A percentile compares a stretch with the other conserved stretches of the same genome.
phyloP scores from a whole-genome alignment of 2,329 filamentous ascomycete genomes.

The Lecanicillium sp. region DNA sequence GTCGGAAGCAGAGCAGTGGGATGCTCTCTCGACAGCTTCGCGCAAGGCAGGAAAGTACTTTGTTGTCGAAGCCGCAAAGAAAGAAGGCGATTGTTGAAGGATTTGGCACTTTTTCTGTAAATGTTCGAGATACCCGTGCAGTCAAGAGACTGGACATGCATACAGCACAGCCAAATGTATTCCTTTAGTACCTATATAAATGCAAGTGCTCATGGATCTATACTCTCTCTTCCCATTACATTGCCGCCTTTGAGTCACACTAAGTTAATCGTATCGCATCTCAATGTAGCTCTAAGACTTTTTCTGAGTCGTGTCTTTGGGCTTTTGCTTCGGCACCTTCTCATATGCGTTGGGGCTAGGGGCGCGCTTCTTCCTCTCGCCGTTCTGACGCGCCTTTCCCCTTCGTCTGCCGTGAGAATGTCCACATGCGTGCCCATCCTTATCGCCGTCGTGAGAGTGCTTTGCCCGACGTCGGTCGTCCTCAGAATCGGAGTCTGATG shows the following conservation, averaged over 20 bases:
- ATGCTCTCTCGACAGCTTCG: conserved; percentile 59
- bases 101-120: too few relatives aligned
- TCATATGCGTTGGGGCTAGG: conserved; percentile 79
- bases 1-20: conserved; percentile 54
- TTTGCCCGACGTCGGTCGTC: conserved; percentile 19
- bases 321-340: conserved; percentile 50
- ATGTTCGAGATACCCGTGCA: too few relatives aligned
- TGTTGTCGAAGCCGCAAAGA: conserved; percentile 59
- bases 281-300: conserved; percentile 14
- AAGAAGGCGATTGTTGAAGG: conserved; percentile 6
- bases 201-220: background rate
- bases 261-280: conserved; percentile 5
- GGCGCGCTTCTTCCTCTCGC: conserved; percentile 34
- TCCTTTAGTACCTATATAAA: background rate
- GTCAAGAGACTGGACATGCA: too few relatives aligned
- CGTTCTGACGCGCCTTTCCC: too few relatives aligned
- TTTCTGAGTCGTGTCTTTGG: conserved; percentile 18
- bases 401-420: conserved; percentile 16
- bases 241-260: background rate
- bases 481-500: conserved; percentile 45
- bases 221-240: background rate
- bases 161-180: too few relatives aligned
- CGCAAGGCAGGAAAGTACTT: conserved; percentile 67
- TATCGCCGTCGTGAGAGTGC: conserved; percentile 28
- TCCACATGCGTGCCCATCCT: conserved; percentile 31